Evolutionary conservation across 805 yeast genomes (phyloP).

Genomic region (Starmerella sp.): DNA sequence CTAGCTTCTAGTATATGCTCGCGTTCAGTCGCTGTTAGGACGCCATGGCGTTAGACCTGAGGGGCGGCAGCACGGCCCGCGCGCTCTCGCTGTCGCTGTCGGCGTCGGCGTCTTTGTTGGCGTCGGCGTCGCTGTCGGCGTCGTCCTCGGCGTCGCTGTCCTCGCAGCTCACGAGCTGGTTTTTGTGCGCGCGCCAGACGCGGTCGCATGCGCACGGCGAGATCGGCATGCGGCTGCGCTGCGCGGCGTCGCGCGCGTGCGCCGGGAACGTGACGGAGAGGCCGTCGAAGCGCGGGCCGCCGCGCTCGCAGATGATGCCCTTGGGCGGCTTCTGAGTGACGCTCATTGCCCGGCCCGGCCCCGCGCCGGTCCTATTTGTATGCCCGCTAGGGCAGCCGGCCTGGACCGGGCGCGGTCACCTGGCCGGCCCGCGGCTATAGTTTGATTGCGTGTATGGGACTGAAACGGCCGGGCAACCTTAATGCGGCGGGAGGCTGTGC

Average conservation of each 20-base stretch:
- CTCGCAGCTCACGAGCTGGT: not conserved
- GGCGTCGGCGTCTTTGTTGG: no score
- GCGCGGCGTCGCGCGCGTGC: not conserved
- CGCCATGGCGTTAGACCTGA: no score
- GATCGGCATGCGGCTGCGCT: not conserved
- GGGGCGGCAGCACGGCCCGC: no score
- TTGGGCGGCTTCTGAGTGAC: no score
- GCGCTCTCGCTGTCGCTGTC: no score
- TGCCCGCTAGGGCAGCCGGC: no score
- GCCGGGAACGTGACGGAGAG: not conserved
- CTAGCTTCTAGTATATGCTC: no score
- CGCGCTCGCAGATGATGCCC: no score
- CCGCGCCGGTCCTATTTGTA: no score
- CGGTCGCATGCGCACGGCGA: not conserved
- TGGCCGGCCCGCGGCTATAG: not conserved
- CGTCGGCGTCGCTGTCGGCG: not conserved
- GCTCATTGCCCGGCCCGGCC: no score
- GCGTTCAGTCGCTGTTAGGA: no score
- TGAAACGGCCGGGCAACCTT: not conserved
- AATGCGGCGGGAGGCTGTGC: not conserved
- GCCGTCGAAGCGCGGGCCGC: not conserved
- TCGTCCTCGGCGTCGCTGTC: not conserved
- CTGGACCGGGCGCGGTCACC: no score
- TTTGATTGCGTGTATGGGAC: not conserved
- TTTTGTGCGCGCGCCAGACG: not conserved